Evolutionary conservation across 768 basidiomycete genomes (phyloP).

Genomic region (Fistulinella prunicolor): DNA sequence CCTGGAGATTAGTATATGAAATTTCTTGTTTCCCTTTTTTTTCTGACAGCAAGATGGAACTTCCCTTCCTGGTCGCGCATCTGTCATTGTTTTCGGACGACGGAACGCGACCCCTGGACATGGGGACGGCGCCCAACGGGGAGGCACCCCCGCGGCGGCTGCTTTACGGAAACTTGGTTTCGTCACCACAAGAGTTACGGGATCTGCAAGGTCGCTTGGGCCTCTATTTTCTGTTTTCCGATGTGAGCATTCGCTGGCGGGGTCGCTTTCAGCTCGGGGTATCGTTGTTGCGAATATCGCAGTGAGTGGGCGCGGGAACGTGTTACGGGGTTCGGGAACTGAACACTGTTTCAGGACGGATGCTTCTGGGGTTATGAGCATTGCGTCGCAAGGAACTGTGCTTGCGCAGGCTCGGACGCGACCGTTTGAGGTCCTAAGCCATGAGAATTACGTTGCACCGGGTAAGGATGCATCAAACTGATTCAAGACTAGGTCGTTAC

Average conservation of each 20-base stretch:
- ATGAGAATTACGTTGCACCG: slow-evolving; percentile 72
- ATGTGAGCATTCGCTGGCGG: slow-evolving; percentile 79
- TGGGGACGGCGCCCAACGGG: slow-evolving; percentile 50
- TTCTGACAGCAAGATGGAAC: slow-evolving; percentile 67
- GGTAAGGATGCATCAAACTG: slow-evolving; percentile 49
- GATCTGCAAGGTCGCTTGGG: slow-evolving; percentile 79
- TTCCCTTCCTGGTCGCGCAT: slow-evolving; percentile 86
- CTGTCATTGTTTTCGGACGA: slow-evolving; percentile 72
- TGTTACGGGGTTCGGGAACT: slow-evolving; percentile 9
- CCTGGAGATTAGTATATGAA: slow-evolving; percentile 19
- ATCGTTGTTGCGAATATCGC: slow-evolving; percentile 68
- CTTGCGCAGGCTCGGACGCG: slow-evolving; percentile 73
- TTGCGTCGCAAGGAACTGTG: slow-evolving; percentile 58
- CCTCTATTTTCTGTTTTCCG: slow-evolving; percentile 88
- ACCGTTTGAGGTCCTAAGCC: slow-evolving; percentile 74
- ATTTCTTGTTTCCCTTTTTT: slow-evolving; percentile 10
- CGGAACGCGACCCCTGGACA: slow-evolving; percentile 60
- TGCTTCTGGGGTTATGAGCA: slow-evolving; percentile 45
- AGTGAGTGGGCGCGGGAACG: slow-evolving; percentile 46
- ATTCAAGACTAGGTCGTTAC: slow-evolving; percentile 16
- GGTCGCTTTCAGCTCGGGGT: slow-evolving; percentile 77
- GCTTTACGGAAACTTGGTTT: slow-evolving; percentile 83
- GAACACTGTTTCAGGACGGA: slow-evolving; percentile 39
- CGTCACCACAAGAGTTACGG: slow-evolving; percentile 74
- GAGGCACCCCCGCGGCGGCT: slow-evolving; percentile 52